Evolutionary conservation across 75 land plant species (phyloP).

Genomic region (Adiantum capillusveneris): DNA sequence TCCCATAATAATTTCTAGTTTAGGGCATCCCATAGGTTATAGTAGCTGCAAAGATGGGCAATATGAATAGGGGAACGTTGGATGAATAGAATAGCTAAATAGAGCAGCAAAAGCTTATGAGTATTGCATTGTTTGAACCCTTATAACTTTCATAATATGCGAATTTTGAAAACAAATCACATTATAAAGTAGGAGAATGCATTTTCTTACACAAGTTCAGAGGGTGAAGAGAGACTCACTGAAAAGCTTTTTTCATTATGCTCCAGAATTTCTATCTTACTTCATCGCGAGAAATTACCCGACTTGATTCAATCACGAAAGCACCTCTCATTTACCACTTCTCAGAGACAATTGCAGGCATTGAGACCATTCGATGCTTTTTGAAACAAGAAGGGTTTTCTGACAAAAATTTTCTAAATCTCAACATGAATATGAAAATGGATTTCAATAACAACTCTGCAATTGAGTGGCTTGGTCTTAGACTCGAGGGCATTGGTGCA

Average conservation of each 20-base stretch:
- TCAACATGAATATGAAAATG: constrained; percentile 18
- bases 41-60: too few relatives aligned
- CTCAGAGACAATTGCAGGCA: constrained; percentile 20
- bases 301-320: constrained; percentile 20
- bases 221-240: too few relatives aligned
- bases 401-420: constrained; percentile 3
- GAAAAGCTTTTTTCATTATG: background rate
- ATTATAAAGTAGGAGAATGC: too few relatives aligned
- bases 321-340: constrained; percentile 24
- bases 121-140: too few relatives aligned
- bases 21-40: too few relatives aligned
- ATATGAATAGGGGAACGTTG: too few relatives aligned
- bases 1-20: too few relatives aligned
- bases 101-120: too few relatives aligned
- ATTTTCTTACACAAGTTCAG: too few relatives aligned
- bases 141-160: too few relatives aligned
- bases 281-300: constrained; percentile 21
- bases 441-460: constrained; percentile 18
- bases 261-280: constrained; percentile 14
- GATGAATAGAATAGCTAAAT: too few relatives aligned
- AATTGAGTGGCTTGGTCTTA: constrained; percentile 22
- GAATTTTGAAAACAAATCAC: too few relatives aligned
- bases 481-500: constrained; percentile 16
- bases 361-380: constrained; percentile 19
- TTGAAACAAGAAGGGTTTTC: constrained; percentile 4